Evolutionary conservation across 108 stramenopile genomes (phyloP).

Genomic region (Skeletonema tropicum): DNA sequence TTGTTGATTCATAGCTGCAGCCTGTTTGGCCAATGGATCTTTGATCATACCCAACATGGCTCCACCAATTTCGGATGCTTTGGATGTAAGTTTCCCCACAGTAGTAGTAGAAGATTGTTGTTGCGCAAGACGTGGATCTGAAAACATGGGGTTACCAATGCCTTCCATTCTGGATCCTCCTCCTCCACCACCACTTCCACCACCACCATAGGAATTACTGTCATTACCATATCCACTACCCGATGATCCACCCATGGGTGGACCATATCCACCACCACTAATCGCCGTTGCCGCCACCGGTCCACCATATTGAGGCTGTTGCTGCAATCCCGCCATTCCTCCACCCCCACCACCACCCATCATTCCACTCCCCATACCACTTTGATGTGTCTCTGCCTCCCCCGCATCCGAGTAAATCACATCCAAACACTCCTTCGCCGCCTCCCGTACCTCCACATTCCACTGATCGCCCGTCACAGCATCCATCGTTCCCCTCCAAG

Average conservation of each 20-base stretch:
- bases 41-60: conserved; percentile 84
- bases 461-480: conserved; percentile 95
- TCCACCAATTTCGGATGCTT: conserved; percentile 65
- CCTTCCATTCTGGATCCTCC: conserved; percentile 83
- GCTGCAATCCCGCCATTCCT: conserved; percentile 27
- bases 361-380: too few relatives aligned
- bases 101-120: conserved; percentile 11
- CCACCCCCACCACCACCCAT: background rate
- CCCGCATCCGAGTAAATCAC: conserved; percentile 86
- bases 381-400: background rate
- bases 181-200: conserved; percentile 39
- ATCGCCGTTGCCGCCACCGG: conserved; percentile 21
- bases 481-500: conserved; percentile 91
- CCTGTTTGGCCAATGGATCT: conserved; percentile 84
- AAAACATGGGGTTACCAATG: conserved; percentile 91
- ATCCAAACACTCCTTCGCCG: conserved; percentile 96
- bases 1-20: background rate
- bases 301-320: conserved; percentile 8
- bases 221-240: conserved; percentile 34
- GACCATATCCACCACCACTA: conserved; percentile 33
- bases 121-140: conserved; percentile 71
- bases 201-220: conserved; percentile 6
- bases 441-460: conserved; percentile 85
- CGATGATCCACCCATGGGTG: conserved; percentile 42
- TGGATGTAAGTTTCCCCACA: conserved; percentile 37